Evolutionary conservation across 352 stramenopile genomes (phyloP).

Genomic region (Globisporangium nagaii): DNA sequence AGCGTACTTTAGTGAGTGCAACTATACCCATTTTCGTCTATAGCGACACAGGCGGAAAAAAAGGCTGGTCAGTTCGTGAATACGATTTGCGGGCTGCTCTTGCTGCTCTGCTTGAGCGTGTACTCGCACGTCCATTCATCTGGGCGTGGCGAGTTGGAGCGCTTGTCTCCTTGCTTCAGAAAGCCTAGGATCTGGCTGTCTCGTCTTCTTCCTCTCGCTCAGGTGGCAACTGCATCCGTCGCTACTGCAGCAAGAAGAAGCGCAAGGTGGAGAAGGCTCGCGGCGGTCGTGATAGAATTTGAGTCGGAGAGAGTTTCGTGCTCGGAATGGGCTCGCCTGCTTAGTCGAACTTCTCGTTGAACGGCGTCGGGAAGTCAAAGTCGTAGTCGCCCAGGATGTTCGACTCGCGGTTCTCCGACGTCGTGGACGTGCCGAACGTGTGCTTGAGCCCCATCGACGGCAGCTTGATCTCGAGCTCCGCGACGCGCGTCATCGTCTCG

Average conservation of each 20-base stretch:
- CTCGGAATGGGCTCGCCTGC: too few species aligned
- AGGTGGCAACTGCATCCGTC: background rate
- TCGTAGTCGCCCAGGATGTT: slow-evolving; percentile 32
- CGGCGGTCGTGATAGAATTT: too few species aligned
- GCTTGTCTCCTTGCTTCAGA: background rate
- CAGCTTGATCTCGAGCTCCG: slow-evolving; percentile 75
- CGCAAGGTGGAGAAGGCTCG: background rate
- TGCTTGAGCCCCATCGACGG: slow-evolving; percentile 41
- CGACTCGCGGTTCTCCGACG: slow-evolving; percentile 41
- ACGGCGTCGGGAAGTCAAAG: slow-evolving; percentile 53
- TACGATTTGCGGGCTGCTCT: too few species aligned
- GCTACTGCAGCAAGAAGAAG: background rate
- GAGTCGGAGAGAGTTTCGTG: too few species aligned
- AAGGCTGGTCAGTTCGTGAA: too few species aligned
- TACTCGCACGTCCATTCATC: too few species aligned
- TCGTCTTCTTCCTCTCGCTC: background rate
- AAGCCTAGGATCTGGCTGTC: too few species aligned
- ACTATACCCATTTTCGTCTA: too few species aligned
- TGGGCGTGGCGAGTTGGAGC: background rate
- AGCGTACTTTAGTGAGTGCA: background rate
- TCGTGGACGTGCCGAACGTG: slow-evolving; percentile 40
- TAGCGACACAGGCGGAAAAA: too few species aligned
- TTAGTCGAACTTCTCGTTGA: slow-evolving; percentile 55
- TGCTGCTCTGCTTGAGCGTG: too few species aligned
- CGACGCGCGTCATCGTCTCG: slow-evolving; percentile 81